phyloP scores from a whole-genome alignment of 805 yeast genomes.

The Ogataea trehalophila region DNA sequence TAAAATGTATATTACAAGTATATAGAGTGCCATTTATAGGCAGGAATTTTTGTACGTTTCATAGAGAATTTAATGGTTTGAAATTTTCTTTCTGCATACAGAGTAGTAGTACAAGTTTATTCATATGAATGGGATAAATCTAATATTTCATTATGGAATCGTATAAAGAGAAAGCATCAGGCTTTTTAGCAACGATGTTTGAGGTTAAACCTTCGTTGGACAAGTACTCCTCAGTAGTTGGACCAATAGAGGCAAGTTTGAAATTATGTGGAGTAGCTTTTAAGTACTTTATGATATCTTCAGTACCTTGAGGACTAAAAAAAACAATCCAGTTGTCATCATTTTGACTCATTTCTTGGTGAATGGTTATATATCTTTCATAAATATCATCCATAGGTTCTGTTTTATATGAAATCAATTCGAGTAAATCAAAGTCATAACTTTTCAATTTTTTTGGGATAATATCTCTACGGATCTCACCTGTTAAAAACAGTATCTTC shows the following conservation, averaged over 20 bases:
- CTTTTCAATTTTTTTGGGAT: conserved; percentile 57
- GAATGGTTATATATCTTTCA: conserved; percentile 16
- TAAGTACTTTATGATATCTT: conserved; percentile 46
- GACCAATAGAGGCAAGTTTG: conserved; percentile 82
- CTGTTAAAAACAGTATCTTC: conserved; percentile 70
- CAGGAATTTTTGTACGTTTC: neutral
- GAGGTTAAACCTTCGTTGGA: conserved; percentile 48
- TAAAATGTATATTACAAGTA: neutral
- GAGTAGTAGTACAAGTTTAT: too few relatives aligned
- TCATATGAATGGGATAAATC: neutral
- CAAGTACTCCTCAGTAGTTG: conserved; percentile 75
- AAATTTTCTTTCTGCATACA: neutral
- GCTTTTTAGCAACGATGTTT: conserved; percentile 62
- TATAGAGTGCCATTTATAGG: neutral
- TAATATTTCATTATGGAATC: conserved; percentile 29
- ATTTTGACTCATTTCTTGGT: conserved; percentile 25
- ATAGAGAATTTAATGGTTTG: neutral
- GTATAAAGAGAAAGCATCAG: conserved; percentile 59
- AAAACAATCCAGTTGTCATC: conserved; percentile 66
- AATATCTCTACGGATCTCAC: conserved; percentile 76
- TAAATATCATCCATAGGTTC: conserved; percentile 43
- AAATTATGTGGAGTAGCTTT: conserved; percentile 13
- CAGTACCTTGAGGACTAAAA: conserved; percentile 89
- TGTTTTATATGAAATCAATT: conserved; percentile 68
- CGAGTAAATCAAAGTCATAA: conserved; percentile 44